phyloP scores from a whole-genome alignment of 805 yeast species.

The Sugiyamaella floridensis region DNA sequence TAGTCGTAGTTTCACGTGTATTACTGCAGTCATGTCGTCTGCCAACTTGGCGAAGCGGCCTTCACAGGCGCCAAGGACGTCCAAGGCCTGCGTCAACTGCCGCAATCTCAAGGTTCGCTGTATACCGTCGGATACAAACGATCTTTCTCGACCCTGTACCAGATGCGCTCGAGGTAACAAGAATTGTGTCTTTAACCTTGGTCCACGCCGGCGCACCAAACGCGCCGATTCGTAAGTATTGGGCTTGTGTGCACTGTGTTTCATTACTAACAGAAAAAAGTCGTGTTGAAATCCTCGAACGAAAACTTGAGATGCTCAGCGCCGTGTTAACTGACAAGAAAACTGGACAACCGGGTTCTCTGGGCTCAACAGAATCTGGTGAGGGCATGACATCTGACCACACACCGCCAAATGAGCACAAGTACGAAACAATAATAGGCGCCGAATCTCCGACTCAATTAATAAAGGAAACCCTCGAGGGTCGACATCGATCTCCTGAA shows the following conservation, averaged over 20 bases:
- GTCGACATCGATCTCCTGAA: neutral
- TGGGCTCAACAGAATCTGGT: neutral
- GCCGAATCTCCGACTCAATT: neutral
- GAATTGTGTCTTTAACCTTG: conserved; percentile 59
- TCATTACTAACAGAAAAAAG: conserved; percentile 13
- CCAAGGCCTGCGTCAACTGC: conserved; percentile 43
- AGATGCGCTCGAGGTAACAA: conserved; percentile 62
- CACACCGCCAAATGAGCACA: neutral
- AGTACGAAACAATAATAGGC: neutral
- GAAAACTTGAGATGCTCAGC: conserved; percentile 24
- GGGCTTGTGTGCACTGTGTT: neutral
- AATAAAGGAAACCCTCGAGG: neutral
- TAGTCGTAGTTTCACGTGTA: too few relatives aligned
- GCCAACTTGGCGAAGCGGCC: neutral
- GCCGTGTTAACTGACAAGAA: neutral
- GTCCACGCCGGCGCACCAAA: conserved; percentile 48
- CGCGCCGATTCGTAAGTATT: conserved; percentile 11
- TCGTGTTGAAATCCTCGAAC: conserved; percentile 30
- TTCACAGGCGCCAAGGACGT: conserved; percentile 9
- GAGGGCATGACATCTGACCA: neutral
- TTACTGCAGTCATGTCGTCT: neutral
- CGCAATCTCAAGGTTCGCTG: conserved; percentile 81
- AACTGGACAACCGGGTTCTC: neutral
- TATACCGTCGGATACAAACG: conserved; percentile 55
- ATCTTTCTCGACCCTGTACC: conserved; percentile 60